Conservation (phyloP, 2,329 filamentous ascomycete genomes). For the Phyllosticta citrichinensis region DNA sequence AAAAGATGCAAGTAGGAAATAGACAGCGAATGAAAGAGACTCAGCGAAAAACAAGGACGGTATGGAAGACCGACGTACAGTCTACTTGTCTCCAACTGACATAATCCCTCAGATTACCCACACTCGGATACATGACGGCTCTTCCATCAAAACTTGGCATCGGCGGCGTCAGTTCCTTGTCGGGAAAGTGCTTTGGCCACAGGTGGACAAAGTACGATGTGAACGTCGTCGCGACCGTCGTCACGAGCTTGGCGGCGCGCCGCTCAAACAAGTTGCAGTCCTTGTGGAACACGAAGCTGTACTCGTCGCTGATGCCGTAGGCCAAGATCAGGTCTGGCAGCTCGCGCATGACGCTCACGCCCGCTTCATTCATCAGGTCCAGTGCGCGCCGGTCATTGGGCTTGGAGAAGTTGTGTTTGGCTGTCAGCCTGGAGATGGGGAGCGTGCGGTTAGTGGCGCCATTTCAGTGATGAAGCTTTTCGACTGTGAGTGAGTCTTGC, state of each 20-base stretch:
- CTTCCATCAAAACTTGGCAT: constrained; percentile 88
- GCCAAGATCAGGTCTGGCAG: constrained; percentile 77
- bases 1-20: not conserved
- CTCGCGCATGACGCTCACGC: constrained; percentile 72
- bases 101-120: constrained; percentile 80
- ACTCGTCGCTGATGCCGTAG: constrained; percentile 94
- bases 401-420: constrained; percentile 77
- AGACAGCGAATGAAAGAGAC: not conserved
- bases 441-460: not conserved
- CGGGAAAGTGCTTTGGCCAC: constrained; percentile 69
- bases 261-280: constrained; percentile 75
- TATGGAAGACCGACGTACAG: constrained; percentile 47
- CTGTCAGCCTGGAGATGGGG: constrained; percentile 53
- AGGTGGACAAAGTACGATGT: constrained; percentile 79
- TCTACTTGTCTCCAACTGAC: constrained; percentile 96
- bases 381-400: constrained; percentile 84
- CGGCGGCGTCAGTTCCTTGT: constrained; percentile 58
- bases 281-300: constrained; percentile 85
- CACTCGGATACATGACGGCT: constrained; percentile 78
- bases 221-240: constrained; percentile 85
- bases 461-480: not conserved
- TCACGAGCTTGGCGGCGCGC: constrained; percentile 76
- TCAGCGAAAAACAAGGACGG: not conserved
- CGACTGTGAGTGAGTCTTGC: constrained; percentile 1
- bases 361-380: constrained; percentile 89